These are phyloP conservation scores for Quercus tomentella DNA, from an alignment of 331 rosid species.

Conservation along the genomic window DNA sequence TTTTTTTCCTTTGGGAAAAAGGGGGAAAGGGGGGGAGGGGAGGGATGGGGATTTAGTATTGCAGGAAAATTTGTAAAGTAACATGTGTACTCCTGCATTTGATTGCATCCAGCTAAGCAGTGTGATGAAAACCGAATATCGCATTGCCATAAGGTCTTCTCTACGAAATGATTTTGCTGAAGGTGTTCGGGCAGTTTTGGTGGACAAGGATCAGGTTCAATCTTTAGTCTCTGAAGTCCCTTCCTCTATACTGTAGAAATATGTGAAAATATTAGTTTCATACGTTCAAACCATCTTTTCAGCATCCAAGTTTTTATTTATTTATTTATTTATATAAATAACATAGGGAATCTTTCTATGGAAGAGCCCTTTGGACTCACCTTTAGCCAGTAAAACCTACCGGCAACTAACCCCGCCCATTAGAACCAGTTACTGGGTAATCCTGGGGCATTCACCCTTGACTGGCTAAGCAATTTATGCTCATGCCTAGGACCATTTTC, in stretches of 20 bases:
- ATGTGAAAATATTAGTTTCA: neutral
- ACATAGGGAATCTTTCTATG: too few relatives aligned
- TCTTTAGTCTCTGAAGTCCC: conserved; percentile 4
- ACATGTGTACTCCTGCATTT: conserved; percentile 8
- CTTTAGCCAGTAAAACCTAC: too few relatives aligned
- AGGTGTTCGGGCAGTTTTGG: conserved; percentile 94
- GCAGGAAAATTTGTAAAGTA: neutral
- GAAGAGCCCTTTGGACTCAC: too few relatives aligned
- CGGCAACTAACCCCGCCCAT: too few relatives aligned
- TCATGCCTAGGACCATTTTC: neutral
- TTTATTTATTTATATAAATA: too few relatives aligned
- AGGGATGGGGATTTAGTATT: too few relatives aligned
- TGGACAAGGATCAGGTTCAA: conserved; percentile 94
- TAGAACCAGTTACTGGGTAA: too few relatives aligned
- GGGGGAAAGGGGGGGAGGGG: too few relatives aligned
- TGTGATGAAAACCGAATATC: conserved; percentile 90
- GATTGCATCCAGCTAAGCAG: conserved; percentile 55
- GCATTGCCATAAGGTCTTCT: conserved; percentile 80
- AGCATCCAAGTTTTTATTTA: neutral
- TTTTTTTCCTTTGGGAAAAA: neutral
- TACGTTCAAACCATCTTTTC: neutral
- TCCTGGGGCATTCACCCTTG: too few relatives aligned
- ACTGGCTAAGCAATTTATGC: too few relatives aligned
- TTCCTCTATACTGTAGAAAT: neutral
- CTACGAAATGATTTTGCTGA: conserved; percentile 76